Base-by-base conservation (phyloP, 1,284 basidiomycete genomes). In the Fomitopsis palustris region DNA sequence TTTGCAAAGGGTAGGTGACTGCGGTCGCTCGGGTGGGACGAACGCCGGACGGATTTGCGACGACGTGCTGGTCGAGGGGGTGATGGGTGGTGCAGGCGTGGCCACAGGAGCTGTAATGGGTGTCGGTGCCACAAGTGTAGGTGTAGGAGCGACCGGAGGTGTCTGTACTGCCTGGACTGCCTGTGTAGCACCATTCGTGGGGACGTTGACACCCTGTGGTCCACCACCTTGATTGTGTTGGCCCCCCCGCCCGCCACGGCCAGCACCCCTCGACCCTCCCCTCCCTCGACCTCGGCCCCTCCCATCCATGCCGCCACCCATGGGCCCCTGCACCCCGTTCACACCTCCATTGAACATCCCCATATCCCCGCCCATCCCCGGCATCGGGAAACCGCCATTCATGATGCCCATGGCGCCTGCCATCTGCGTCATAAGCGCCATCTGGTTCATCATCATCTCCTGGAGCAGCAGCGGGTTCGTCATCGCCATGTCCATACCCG, bases 1-100 rank as follows among this genome's bases (percentile, higher is more conserved):
- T 76, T 96, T 96, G 84, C 95, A 98, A 21, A 98, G 77, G 0
- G 90, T 91, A 0, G 91, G 91, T 2, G 91, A 92, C 66, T 88
- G 87, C 2, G 90, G 91, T 31, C 91, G 82, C 61, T 88, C 86
- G n/a, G 90, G 89, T 14, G 85, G 69, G 3, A 77, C 79, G 65
- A 84, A 88, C 2, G 79, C 77, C 7, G 77, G 69, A 33, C 76
- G 78, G 58, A 69, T 65, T 21, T 70, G 67, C 5, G 73, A 64
- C 16, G 71, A 62, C 27, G 65, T 52, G 56, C 65, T 61, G 8
- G 71, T 58, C 4, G 72, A 64, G 37, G 72, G 57, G 37, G 67
- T 62, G 25, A 73, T 61, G 38, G 70, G 61, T 2, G 69, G 54
- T 2, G 73, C 65, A 31, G 74, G 64, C 1, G 70, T 56, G 17